These are phyloP conservation scores for Phoma sp. DNA, from an alignment of 2,329 filamentous ascomycete species.

Conservation along the genomic window DNA sequence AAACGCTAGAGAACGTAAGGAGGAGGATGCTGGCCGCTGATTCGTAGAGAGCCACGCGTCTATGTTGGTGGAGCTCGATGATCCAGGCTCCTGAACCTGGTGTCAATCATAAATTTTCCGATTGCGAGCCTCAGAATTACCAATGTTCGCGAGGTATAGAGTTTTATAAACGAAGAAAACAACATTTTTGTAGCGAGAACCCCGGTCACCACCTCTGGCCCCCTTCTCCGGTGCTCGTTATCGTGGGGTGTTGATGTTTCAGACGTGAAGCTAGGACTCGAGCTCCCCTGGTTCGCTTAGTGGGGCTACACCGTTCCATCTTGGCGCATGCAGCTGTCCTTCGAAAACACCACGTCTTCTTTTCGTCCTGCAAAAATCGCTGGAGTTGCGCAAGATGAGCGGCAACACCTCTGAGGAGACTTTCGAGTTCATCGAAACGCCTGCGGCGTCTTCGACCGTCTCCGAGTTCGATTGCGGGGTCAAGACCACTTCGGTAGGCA, in stretches of 20 bases:
- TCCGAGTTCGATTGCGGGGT: constrained; percentile 66
- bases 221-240: constrained; percentile 6
- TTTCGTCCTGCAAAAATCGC: constrained; percentile 41
- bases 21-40: constrained; percentile 37
- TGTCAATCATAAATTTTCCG: neutral
- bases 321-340: constrained; percentile 32
- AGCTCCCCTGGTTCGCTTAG: constrained; percentile 34
- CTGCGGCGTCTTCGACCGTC: constrained; percentile 61
- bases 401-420: constrained; percentile 57
- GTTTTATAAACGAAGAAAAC: neutral
- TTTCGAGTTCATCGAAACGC: constrained; percentile 74
- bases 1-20: constrained; percentile 47
- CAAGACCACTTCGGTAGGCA: constrained; percentile 65
- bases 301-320: constrained; percentile 39
- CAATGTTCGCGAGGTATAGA: neutral
- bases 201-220: neutral
- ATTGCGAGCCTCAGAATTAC: neutral
- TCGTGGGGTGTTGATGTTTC: constrained; percentile 17
- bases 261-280: constrained; percentile 31
- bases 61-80: constrained; percentile 16
- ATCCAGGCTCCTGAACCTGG: neutral
- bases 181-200: neutral
- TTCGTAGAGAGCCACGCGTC: constrained; percentile 16
- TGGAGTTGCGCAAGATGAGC: constrained; percentile 44
- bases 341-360: constrained; percentile 34